Evolutionary conservation across 306 rosid species (phyloP).

Genomic region (Parietaria judaica): DNA sequence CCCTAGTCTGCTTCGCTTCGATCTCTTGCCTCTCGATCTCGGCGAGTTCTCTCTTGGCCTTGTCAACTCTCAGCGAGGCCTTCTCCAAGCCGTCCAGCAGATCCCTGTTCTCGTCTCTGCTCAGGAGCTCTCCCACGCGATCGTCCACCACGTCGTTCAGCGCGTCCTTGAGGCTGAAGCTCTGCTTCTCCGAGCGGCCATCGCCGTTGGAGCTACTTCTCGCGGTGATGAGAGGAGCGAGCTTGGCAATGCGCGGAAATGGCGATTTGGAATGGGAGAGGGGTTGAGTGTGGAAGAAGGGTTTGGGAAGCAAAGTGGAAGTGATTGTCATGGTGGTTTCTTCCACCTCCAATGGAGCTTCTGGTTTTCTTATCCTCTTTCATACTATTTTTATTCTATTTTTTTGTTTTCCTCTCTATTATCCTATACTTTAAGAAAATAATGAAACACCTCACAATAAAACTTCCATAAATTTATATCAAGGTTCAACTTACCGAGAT

Average conservation of each 20-base stretch:
- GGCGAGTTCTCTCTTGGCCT: conserved; percentile 49
- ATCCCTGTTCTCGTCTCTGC: conserved; percentile 51
- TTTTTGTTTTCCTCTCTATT: neutral
- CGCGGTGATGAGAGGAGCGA: conserved; percentile 16
- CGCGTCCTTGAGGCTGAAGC: conserved; percentile 32
- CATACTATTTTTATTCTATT: neutral
- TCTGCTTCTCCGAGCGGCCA: conserved; percentile 16
- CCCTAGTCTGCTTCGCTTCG: conserved; percentile 43
- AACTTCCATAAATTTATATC: too few relatives aligned
- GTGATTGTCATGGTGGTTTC: conserved; percentile 20
- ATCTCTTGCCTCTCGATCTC: conserved; percentile 48
- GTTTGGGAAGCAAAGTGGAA: conserved; percentile 15
- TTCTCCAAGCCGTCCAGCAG: conserved; percentile 66
- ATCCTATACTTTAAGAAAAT: too few relatives aligned
- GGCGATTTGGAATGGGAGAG: conserved; percentile 12
- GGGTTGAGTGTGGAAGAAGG: conserved; percentile 8
- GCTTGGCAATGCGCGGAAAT: conserved; percentile 7
- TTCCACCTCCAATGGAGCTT: neutral
- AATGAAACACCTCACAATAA: too few relatives aligned
- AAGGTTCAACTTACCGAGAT: too few relatives aligned
- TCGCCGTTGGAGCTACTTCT: conserved; percentile 36
- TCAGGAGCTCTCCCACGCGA: conserved; percentile 50
- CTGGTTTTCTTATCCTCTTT: conserved; percentile 15
- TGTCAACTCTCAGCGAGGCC: conserved; percentile 68
- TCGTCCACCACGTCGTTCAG: conserved; percentile 43